Evolutionary conservation across 805 yeast genomes (phyloP).

Genomic region (Blastobotrys parvus): DNA sequence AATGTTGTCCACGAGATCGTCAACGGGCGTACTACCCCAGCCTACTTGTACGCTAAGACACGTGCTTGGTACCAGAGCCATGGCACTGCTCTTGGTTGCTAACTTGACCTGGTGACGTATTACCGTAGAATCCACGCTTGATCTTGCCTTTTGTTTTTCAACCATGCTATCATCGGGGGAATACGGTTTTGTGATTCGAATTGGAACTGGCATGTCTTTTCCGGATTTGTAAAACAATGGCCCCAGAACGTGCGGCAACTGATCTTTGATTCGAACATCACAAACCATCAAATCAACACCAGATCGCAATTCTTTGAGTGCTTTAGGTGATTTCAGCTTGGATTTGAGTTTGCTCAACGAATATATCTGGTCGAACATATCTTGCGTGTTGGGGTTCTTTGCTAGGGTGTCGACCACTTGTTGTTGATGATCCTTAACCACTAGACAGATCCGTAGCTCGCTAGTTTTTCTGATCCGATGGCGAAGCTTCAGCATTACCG

Average conservation of each 20-base stretch:
- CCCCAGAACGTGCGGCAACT: conserved; percentile 52
- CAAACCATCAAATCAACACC: conserved; percentile 50
- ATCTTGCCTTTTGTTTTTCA: conserved; percentile 23
- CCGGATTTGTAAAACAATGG: conserved; percentile 53
- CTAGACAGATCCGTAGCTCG: conserved; percentile 27
- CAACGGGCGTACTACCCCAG: conserved; percentile 36
- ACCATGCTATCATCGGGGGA: conserved; percentile 13
- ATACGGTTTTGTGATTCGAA: conserved; percentile 31
- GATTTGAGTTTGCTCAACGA: conserved; percentile 50
- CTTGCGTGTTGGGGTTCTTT: conserved; percentile 46
- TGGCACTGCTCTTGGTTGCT: conserved; percentile 54
- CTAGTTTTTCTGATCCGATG: conserved; percentile 14
- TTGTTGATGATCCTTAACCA: conserved; percentile 68
- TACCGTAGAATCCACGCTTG: conserved; percentile 49
- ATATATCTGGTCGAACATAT: conserved; percentile 51
- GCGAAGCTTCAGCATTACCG: conserved; percentile 15
- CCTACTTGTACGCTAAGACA: conserved; percentile 58
- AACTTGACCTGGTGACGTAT: conserved; percentile 57
- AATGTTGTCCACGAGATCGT: conserved; percentile 43
- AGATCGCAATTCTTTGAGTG: conserved; percentile 41
- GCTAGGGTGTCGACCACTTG: conserved; percentile 18
- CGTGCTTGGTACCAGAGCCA: conserved; percentile 55
- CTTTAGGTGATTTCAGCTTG: conserved; percentile 36
- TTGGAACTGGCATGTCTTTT: conserved; percentile 58
- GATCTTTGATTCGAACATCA: conserved; percentile 58